phyloP scores from a whole-genome alignment of 495 filamentous ascomycete species.

The Aspergillus steynii region DNA sequence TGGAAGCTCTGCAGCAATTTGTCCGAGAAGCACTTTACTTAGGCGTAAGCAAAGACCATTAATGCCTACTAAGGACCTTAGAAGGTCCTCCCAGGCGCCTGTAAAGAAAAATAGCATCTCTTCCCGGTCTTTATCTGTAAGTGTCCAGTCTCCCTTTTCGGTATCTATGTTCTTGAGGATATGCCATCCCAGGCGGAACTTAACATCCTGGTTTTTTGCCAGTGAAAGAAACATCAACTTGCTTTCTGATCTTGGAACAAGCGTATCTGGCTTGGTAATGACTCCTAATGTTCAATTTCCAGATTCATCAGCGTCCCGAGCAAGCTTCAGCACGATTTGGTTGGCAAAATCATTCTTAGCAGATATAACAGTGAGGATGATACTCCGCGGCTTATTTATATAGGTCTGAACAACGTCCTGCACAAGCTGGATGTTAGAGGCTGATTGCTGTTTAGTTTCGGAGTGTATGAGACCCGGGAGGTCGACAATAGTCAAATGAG shows the following conservation, averaged over 20 bases:
- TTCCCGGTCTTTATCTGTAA: constrained; percentile 32
- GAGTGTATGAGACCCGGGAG: constrained; percentile 54
- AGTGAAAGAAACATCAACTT: constrained; percentile 40
- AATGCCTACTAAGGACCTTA: constrained; percentile 45
- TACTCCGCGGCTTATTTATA: constrained; percentile 51
- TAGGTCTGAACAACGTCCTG: constrained; percentile 47
- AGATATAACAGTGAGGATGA: constrained; percentile 54
- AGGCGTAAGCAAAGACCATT: constrained; percentile 50
- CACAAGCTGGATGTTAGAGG: constrained; percentile 46
- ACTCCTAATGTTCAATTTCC: constrained; percentile 51
- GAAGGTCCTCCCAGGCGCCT: constrained; percentile 48
- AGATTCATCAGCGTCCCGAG: constrained; percentile 42
- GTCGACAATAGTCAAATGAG: constrained; percentile 59
- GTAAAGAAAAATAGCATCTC: constrained; percentile 45
- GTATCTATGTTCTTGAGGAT: constrained; percentile 47
- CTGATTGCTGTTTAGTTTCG: constrained; percentile 47
- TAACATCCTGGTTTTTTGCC: constrained; percentile 46
- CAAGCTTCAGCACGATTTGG: constrained; percentile 47
- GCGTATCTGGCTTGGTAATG: constrained; percentile 53
- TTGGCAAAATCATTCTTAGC: constrained; percentile 53
- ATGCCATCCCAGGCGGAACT: constrained; percentile 51
- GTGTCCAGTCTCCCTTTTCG: constrained; percentile 38
- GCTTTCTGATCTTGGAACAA: constrained; percentile 38
- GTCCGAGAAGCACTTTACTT: constrained; percentile 54
- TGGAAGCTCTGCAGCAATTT: constrained; percentile 59